Conservation (phyloP, 2,329 filamentous ascomycete species). For the Penicillium sp. region DNA sequence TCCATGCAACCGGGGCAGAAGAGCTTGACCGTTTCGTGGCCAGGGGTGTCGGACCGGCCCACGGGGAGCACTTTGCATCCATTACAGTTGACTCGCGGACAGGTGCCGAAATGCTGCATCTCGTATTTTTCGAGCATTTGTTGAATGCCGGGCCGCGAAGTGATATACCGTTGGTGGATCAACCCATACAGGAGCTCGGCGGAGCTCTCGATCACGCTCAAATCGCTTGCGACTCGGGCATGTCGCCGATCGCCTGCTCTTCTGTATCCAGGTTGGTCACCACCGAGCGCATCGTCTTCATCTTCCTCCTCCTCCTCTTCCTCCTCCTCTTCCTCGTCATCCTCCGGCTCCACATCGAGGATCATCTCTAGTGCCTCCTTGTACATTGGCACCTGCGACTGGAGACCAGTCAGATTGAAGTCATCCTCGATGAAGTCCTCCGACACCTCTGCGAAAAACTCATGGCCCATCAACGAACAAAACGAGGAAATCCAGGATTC, state of each 20-base stretch:
- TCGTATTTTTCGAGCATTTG: slow-evolving; percentile 99
- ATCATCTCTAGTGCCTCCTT: slow-evolving; percentile 99
- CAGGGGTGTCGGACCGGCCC: slow-evolving; percentile 88
- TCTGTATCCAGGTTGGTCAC: slow-evolving; percentile 49
- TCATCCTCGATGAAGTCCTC: slow-evolving; percentile 99
- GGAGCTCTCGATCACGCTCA: slow-evolving; percentile 93
- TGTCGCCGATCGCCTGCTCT: slow-evolving; percentile 68
- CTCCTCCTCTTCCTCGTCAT: slow-evolving; percentile 66
- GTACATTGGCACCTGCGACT: slow-evolving; percentile 96
- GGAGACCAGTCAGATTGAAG: slow-evolving; percentile 95
- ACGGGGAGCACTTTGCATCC: slow-evolving; percentile 88
- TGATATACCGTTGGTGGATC: slow-evolving; percentile 98
- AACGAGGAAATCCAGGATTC: slow-evolving; percentile 99
- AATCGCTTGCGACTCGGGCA: slow-evolving; percentile 82
- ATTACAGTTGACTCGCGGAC: slow-evolving; percentile 90
- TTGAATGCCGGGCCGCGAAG: slow-evolving; percentile 90
- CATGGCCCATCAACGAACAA: slow-evolving; percentile 90
- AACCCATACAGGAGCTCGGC: slow-evolving; percentile 98
- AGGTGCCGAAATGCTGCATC: slow-evolving; percentile 90
- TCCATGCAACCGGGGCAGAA: slow-evolving; percentile 97
- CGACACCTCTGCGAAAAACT: slow-evolving; percentile 98
- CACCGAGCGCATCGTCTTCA: slow-evolving; percentile 64
- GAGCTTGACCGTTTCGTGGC: slow-evolving; percentile 95
- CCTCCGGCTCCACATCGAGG: slow-evolving; percentile 93
- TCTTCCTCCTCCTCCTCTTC: slow-evolving; percentile 68